Evolutionary conservation across 306 rosid genomes (phyloP).

Genomic region (Oemleria cerasiformis): DNA sequence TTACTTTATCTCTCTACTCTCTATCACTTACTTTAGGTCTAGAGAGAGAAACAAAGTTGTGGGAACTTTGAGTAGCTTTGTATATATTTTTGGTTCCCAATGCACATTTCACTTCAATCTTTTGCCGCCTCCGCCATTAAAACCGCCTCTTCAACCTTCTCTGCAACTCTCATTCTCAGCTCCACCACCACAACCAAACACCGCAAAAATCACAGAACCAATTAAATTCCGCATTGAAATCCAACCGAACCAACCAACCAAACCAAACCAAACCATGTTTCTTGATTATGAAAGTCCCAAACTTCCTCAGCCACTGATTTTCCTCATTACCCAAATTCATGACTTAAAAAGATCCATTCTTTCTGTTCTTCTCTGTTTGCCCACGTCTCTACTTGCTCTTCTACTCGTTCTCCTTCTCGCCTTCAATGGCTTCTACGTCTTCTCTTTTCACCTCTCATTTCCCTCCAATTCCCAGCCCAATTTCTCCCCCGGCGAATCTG

Average conservation of each 20-base stretch:
- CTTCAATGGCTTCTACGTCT: conserved; percentile 57
- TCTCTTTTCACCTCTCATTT: conserved; percentile 47
- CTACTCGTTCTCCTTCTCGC: conserved; percentile 54
- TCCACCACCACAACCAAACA: not conserved
- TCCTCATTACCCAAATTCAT: conserved; percentile 28
- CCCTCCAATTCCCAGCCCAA: conserved; percentile 20
- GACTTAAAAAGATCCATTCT: conserved; percentile 38
- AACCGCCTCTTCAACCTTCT: conserved; percentile 17
- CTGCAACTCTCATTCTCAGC: not conserved
- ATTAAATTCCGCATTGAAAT: not conserved
- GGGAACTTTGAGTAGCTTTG: not conserved
- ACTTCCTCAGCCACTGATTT: conserved; percentile 8
- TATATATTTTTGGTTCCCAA: conserved; percentile 21
- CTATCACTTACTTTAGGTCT: not conserved
- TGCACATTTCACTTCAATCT: conserved; percentile 5
- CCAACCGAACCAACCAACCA: not conserved
- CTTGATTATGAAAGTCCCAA: conserved; percentile 7
- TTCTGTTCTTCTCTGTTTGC: conserved; percentile 42
- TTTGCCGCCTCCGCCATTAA: conserved; percentile 42
- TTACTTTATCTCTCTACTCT: not conserved
- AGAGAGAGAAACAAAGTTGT: not conserved
- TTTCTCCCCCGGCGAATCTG: conserved; percentile 6
- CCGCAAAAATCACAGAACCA: not conserved
- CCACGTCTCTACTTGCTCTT: conserved; percentile 50
- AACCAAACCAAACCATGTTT: conserved; percentile 18